Percentiles rank a stretch among this genome's conserved stretches.
Conservation (phyloP, 2,329 filamentous ascomycete species). For the Raffaelea albimanens region DNA sequence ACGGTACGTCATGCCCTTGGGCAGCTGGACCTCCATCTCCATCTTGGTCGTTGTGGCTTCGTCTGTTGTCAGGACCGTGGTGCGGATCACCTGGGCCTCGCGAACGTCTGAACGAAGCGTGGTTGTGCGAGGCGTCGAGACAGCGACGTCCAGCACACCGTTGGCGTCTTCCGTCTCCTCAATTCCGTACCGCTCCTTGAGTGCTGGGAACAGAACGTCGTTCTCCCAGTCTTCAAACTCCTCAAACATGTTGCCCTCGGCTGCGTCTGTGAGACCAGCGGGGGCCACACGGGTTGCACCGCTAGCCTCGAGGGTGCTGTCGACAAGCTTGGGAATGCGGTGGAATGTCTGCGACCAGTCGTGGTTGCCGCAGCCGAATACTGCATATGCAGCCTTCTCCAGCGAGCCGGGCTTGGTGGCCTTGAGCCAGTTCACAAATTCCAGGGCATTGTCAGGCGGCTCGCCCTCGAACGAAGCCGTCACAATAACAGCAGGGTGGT, state of each 20-base stretch:
- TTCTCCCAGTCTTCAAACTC: constrained; percentile 62
- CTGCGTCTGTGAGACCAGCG: constrained; percentile 50
- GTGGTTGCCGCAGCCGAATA: constrained; percentile 54
- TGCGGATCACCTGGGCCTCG: constrained; percentile 48
- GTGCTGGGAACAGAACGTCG: constrained; percentile 36
- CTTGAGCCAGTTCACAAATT: constrained; percentile 60
- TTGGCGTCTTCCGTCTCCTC: constrained; percentile 17
- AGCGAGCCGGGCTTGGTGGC: constrained; percentile 36
- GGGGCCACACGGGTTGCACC: constrained; percentile 37
- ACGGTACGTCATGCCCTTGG: constrained; percentile 54
- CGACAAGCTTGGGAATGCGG: constrained; percentile 53
- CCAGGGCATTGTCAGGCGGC: constrained; percentile 60
- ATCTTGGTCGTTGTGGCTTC: constrained; percentile 36
- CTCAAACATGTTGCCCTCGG: constrained; percentile 55
- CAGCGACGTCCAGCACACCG: constrained; percentile 31
- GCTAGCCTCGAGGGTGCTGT: constrained; percentile 39
- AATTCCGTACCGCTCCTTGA: constrained; percentile 32
- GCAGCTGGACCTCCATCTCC: constrained; percentile 58
- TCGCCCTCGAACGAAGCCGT: constrained; percentile 64
- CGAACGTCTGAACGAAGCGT: constrained; percentile 54
- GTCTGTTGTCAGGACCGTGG: constrained; percentile 33
- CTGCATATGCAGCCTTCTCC: constrained; percentile 50
- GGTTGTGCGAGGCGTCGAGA: constrained; percentile 44
- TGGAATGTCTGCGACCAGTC: constrained; percentile 57
- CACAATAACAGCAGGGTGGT: constrained; percentile 55